These are phyloP conservation scores for Fonsecaea nubica DNA, from an alignment of 2,329 filamentous ascomycete species.

Conservation along the genomic window DNA sequence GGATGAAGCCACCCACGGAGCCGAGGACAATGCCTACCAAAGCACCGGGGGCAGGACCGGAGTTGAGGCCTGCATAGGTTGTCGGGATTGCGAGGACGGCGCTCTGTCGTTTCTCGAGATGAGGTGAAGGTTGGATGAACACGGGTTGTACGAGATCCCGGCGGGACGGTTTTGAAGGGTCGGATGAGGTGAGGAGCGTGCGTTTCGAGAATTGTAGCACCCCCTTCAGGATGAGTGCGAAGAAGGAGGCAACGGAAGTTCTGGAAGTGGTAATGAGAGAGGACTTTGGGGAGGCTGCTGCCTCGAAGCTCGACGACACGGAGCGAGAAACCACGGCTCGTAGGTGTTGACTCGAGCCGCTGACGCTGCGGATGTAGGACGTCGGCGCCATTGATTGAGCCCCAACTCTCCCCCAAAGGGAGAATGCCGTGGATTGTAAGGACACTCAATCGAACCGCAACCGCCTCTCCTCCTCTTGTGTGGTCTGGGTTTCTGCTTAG, in stretches of 20 bases:
- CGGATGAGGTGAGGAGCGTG: conserved; percentile 16
- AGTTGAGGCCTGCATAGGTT: conserved; percentile 63
- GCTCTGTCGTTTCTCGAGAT: conserved; percentile 36
- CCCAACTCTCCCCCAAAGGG: not conserved
- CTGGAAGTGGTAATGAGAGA: conserved; percentile 6
- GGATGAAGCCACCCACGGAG: conserved; percentile 58
- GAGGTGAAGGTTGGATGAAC: conserved; percentile 16
- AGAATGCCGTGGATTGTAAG: not conserved
- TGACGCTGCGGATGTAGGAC: conserved; percentile 18
- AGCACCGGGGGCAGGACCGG: conserved; percentile 57
- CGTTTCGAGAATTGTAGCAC: conserved; percentile 27
- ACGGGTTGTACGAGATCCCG: conserved; percentile 21
- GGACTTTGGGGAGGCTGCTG: conserved; percentile 15
- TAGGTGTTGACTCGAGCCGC: conserved; percentile 23
- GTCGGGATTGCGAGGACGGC: conserved; percentile 62
- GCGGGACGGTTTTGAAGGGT: not conserved
- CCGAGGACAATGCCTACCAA: conserved; percentile 57
- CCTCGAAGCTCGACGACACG: conserved; percentile 23
- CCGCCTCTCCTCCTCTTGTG: conserved; percentile 2
- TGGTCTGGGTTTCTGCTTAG: not conserved
- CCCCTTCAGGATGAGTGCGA: conserved; percentile 36
- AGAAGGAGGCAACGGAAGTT: conserved; percentile 35
- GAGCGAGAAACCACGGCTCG: conserved; percentile 24
- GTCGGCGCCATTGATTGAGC: conserved; percentile 31
- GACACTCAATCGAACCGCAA: not conserved